phyloP scores from a whole-genome alignment of 768 basidiomycete genomes.

The Myochromella boudieri region DNA sequence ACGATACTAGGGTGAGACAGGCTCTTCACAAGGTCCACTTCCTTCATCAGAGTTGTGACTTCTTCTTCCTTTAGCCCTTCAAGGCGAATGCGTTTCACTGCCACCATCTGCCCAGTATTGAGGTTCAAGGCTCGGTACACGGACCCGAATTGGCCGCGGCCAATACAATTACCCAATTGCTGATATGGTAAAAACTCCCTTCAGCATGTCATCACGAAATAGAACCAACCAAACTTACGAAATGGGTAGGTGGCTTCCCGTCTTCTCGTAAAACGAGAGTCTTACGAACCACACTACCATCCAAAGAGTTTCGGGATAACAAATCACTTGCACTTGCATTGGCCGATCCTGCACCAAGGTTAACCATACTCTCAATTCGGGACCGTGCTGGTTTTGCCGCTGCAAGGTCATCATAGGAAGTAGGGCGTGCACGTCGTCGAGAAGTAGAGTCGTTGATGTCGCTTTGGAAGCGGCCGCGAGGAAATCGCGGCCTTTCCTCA shows the following conservation, averaged over 20 bases:
- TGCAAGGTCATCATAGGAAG: slow-evolving; percentile 69
- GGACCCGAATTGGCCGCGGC: slow-evolving; percentile 94
- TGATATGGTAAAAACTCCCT: slow-evolving; percentile 30
- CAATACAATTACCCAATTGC: slow-evolving; percentile 99
- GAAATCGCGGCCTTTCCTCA: slow-evolving; percentile 38
- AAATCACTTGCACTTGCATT: slow-evolving; percentile 68
- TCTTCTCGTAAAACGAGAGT: slow-evolving; percentile 78
- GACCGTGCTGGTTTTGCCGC: slow-evolving; percentile 52
- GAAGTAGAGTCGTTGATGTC: slow-evolving; percentile 60
- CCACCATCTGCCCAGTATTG: slow-evolving; percentile 95
- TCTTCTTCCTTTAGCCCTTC: slow-evolving; percentile 91
- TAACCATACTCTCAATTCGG: slow-evolving; percentile 74
- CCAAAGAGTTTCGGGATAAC: slow-evolving; percentile 57
- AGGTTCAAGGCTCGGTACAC: slow-evolving; percentile 95
- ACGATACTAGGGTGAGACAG: slow-evolving; percentile 94
- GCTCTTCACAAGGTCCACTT: slow-evolving; percentile 90
- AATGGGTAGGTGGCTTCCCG: slow-evolving; percentile 76
- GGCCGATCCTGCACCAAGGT: slow-evolving; percentile 51
- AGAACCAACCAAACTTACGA: slow-evolving; percentile 53
- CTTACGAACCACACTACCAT: slow-evolving; percentile 63
- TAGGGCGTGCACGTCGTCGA: slow-evolving; percentile 57
- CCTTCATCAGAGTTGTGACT: slow-evolving; percentile 87
- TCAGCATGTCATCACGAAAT: slow-evolving; percentile 1
- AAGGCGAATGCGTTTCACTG: slow-evolving; percentile 93
- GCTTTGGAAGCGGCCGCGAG: slow-evolving; percentile 71